Conservation (phyloP, 176 grass and related monocot species). For the Hordeum marinum region DNA sequence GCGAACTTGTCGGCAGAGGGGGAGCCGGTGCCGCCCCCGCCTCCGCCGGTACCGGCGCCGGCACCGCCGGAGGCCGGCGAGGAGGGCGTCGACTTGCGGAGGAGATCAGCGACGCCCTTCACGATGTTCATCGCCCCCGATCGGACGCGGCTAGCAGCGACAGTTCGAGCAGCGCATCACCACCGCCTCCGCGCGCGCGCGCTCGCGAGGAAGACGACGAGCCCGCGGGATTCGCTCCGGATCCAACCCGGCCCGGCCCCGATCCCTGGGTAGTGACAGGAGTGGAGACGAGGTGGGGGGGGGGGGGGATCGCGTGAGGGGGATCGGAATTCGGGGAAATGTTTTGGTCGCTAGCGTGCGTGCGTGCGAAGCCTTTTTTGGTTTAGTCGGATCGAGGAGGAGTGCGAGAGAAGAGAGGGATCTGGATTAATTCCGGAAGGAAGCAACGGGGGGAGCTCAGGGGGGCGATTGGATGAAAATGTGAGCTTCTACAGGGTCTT, state of each 20-base stretch:
- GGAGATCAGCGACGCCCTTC: conserved; percentile 93
- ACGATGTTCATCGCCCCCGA: conserved; percentile 87
- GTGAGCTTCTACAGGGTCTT: not conserved
- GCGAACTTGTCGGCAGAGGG: conserved; percentile 24
- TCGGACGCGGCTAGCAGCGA: conserved; percentile 37
- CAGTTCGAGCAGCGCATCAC: conserved; percentile 45
- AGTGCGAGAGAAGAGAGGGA: conserved; percentile 5
- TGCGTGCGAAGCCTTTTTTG: conserved; percentile 2
- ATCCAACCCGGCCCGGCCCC: conserved; percentile 1
- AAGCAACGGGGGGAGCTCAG: not conserved
- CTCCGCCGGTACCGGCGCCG: not conserved
- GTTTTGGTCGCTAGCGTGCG: conserved; percentile 3
- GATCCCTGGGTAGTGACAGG: conserved; percentile 25
- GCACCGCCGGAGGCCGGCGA: conserved; percentile 18
- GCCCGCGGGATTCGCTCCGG: conserved; percentile 2
- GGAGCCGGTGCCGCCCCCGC: not conserved
- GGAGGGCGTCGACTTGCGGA: conserved; percentile 69
- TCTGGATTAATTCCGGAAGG: conserved; percentile 5
- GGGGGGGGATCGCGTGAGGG: conserved; percentile 24
- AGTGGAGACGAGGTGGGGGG: conserved; percentile 13
- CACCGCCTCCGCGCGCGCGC: not conserved
- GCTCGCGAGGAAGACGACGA: conserved; percentile 2
- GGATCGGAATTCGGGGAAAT: conserved; percentile 19
- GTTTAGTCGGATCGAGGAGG: conserved; percentile 5
- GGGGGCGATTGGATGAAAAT: not conserved